Evolutionary conservation across 805 yeast species (phyloP).

Genomic region (Wickerhamiella lipophila): DNA sequence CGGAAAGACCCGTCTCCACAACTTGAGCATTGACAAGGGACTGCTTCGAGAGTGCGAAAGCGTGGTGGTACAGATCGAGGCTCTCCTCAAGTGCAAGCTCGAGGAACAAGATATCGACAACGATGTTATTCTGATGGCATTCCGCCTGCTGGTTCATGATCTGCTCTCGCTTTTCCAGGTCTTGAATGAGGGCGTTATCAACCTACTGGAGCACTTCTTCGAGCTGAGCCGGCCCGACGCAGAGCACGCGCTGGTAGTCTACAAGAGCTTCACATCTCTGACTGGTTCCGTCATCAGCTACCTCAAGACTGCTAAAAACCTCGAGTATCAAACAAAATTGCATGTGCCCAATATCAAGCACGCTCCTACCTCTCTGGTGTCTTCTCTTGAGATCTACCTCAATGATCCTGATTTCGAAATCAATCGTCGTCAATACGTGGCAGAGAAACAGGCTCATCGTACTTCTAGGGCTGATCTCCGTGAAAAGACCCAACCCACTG

Average conservation of each 20-base stretch:
- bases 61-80: conserved; percentile 68
- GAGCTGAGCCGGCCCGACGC: conserved; percentile 84
- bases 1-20: conserved; percentile 49
- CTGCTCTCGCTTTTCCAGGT: conserved; percentile 75
- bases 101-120: conserved; percentile 70
- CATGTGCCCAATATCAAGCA: conserved; percentile 94
- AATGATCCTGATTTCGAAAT: conserved; percentile 74
- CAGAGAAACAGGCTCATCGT: conserved; percentile 42
- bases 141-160: conserved; percentile 82
- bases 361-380: conserved; percentile 87
- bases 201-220: conserved; percentile 83
- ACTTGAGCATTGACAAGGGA: conserved; percentile 61
- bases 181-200: conserved; percentile 90
- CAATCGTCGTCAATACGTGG: conserved; percentile 64
- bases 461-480: conserved; percentile 7
- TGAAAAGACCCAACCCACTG: conserved; percentile 11
- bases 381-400: conserved; percentile 76
- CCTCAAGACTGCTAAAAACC: conserved; percentile 76
- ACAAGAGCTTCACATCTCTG: conserved; percentile 71
- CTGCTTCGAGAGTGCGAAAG: conserved; percentile 73
- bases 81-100: conserved; percentile 60
- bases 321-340: conserved; percentile 74
- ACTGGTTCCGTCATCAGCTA: conserved; percentile 81
- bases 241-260: conserved; percentile 69
- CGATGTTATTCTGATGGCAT: conserved; percentile 72